Percentiles rank a stretch among this genome's conserved stretches.
phyloP scores from a whole-genome alignment of 2,329 filamentous ascomycete genomes.

The Pseudocercospora vitis region DNA sequence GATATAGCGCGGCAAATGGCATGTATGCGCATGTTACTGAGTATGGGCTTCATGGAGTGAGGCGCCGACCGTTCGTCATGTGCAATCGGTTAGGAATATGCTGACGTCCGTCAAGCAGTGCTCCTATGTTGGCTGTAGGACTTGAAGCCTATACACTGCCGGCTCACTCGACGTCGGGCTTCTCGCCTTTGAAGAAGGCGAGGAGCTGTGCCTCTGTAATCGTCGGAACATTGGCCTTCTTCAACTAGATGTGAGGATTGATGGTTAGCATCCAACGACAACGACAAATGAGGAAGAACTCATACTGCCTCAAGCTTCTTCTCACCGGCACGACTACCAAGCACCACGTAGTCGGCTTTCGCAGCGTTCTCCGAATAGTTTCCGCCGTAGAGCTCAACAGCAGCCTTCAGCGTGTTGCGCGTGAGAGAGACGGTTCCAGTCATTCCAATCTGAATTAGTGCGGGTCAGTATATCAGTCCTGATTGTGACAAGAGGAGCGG shows the following conservation, averaged over 20 bases:
- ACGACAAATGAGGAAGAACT: not conserved
- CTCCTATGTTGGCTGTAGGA: not conserved
- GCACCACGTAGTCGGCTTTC: constrained; percentile 15
- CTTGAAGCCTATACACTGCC: not conserved
- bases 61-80: not conserved
- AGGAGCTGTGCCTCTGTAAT: constrained; percentile 1
- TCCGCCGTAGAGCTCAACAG: not conserved
- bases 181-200: not conserved
- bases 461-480: not conserved
- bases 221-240: not conserved
- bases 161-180: not conserved
- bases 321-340: constrained; percentile 21
- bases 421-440: not conserved
- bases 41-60: constrained; percentile 41
- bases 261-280: not conserved
- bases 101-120: not conserved
- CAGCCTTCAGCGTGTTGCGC: not conserved
- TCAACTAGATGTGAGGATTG: not conserved
- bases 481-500: not conserved
- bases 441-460: not conserved
- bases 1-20: constrained; percentile 54
- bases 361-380: not conserved
- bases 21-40: constrained; percentile 56
- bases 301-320: constrained; percentile 23
- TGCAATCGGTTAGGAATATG: not conserved